phyloP scores from a whole-genome alignment of 495 filamentous ascomycete species.

The Aspergillus saccharolyticus region DNA sequence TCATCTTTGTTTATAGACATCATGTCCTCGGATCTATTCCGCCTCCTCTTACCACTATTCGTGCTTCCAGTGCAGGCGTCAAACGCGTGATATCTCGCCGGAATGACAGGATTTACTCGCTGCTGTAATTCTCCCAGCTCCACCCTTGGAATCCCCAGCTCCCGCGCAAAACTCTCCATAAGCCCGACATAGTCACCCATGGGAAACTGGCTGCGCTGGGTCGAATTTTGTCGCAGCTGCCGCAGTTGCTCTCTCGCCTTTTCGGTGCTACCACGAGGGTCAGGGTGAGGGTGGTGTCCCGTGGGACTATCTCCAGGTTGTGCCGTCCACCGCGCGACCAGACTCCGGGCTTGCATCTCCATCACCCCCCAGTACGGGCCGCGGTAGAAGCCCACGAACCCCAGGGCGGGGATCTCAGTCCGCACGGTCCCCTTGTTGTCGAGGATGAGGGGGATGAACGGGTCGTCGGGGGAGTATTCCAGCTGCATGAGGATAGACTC shows the following conservation, averaged over 20 bases:
- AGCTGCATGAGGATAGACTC: conserved; percentile 49
- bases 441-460: conserved; percentile 63
- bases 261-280: neutral
- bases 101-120: conserved; percentile 26
- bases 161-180: conserved; percentile 63
- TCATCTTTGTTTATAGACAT: no score
- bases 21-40: no score
- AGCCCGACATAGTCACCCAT: conserved; percentile 78
- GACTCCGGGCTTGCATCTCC: conserved; percentile 76
- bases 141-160: conserved; percentile 36
- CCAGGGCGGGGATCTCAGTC: conserved; percentile 55
- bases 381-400: conserved; percentile 82
- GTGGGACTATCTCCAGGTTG: neutral
- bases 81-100: conserved; percentile 33
- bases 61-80: no score
- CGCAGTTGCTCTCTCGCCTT: conserved; percentile 18
- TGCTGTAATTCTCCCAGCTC: no score
- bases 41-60: no score
- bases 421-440: conserved; percentile 62
- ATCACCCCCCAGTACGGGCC: conserved; percentile 83
- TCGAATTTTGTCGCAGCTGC: conserved; percentile 24
- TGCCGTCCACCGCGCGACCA: conserved; percentile 42
- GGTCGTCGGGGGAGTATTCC: conserved; percentile 47
- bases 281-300: no score
- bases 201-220: conserved; percentile 61